Conservation (phyloP, 805 yeast genomes). For the Yamadazyma sp. region DNA sequence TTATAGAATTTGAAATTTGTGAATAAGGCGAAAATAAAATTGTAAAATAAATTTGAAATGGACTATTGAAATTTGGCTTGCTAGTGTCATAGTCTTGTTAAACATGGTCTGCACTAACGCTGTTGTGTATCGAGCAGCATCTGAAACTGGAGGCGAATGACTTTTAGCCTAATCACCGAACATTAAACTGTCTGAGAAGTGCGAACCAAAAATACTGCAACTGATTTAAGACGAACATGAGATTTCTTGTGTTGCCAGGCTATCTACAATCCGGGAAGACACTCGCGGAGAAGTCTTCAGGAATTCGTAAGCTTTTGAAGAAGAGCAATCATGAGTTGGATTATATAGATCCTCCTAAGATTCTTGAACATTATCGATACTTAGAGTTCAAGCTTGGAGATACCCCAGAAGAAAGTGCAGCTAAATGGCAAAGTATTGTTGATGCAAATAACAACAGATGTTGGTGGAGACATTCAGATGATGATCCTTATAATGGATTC, state of each 20-base stretch:
- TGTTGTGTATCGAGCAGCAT: background rate
- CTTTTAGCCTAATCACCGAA: background rate
- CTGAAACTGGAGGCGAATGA: background rate
- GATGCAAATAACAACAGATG: constrained; percentile 30
- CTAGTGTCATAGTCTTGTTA: too few species aligned
- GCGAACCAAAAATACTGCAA: constrained; percentile 1
- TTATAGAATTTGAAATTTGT: background rate
- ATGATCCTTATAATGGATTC: constrained; percentile 27
- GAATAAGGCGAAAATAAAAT: background rate
- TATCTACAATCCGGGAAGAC: constrained; percentile 36
- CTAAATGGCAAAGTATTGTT: constrained; percentile 33
- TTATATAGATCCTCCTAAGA: constrained; percentile 34
- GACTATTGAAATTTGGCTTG: too few species aligned
- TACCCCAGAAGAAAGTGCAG: constrained; percentile 25
- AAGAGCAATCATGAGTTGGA: constrained; percentile 28
- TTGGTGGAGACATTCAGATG: constrained; percentile 34
- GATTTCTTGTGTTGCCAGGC: constrained; percentile 31
- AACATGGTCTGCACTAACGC: background rate
- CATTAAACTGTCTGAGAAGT: background rate
- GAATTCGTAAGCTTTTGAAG: constrained; percentile 28
- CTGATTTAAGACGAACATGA: too few species aligned
- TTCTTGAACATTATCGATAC: constrained; percentile 23
- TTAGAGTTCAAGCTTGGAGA: constrained; percentile 30
- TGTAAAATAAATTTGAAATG: background rate
- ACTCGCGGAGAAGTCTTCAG: constrained; percentile 35